Conservation (phyloP, 768 basidiomycete genomes). For the Podaxis sp. region DNA sequence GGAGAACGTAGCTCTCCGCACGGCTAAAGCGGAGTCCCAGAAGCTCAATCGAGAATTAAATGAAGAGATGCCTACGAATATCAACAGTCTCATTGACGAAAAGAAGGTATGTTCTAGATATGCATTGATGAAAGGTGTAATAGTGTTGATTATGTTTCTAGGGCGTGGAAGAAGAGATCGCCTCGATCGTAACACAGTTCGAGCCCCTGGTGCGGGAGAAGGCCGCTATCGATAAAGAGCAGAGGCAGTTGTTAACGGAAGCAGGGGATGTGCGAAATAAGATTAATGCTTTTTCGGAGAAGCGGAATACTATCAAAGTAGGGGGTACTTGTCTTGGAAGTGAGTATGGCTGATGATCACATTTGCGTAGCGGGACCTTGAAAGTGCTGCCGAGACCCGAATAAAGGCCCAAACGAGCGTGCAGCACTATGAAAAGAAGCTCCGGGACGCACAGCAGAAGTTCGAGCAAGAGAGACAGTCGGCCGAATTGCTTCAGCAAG, state of each 20-base stretch:
- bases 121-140: background rate
- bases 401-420: constrained; percentile 45
- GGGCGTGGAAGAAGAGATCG: constrained; percentile 55
- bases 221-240: constrained; percentile 39
- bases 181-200: constrained; percentile 43
- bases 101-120: constrained; percentile 39
- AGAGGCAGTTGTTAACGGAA: constrained; percentile 38
- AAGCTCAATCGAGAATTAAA: constrained; percentile 56
- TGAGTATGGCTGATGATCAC: background rate
- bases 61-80: constrained; percentile 62
- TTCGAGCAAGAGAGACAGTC: constrained; percentile 41
- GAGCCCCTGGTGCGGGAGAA: constrained; percentile 40
- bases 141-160: constrained; percentile 18
- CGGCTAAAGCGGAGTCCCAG: constrained; percentile 30
- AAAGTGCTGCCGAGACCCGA: constrained; percentile 44
- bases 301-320: constrained; percentile 40
- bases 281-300: constrained; percentile 48
- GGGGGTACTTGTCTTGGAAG: constrained; percentile 13
- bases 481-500: constrained; percentile 49
- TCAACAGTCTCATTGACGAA: constrained; percentile 51
- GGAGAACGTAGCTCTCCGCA: constrained; percentile 21
- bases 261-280: constrained; percentile 41
- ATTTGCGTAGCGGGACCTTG: constrained; percentile 41
- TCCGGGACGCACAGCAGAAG: constrained; percentile 42
- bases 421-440: constrained; percentile 47